Conservation (phyloP, 768 basidiomycete genomes). For the Kwoniella sp. region DNA sequence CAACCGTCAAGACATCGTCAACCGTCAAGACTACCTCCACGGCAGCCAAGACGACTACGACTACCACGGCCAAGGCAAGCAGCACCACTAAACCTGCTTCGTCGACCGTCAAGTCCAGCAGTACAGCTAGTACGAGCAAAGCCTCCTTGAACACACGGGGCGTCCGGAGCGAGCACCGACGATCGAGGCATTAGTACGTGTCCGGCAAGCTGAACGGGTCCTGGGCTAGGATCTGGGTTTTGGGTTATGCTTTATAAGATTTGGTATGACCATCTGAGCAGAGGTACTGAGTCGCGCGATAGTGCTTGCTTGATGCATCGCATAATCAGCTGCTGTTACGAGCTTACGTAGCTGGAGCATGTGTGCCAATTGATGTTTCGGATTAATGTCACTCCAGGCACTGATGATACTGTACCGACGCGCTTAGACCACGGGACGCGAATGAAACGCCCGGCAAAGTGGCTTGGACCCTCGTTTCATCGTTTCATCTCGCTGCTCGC, state of each 20-base stretch:
- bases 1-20: background rate
- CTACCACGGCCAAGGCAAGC: background rate
- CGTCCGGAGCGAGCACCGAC: background rate
- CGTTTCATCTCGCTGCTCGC: no score
- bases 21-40: slow-evolving; percentile 1
- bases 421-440: no score
- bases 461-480: no score
- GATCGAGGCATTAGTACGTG: slow-evolving; percentile 1
- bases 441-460: no score
- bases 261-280: no score
- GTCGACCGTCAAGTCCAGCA: background rate
- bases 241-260: no score
- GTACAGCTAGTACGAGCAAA: background rate
- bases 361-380: no score
- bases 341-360: no score
- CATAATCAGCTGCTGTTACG: background rate
- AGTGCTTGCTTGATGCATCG: background rate
- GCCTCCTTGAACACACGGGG: background rate
- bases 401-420: no score
- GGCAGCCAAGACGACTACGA: background rate
- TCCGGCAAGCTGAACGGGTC: no score
- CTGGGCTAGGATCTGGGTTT: no score
- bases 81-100: background rate
- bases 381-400: no score
- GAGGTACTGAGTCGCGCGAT: background rate